Evolutionary conservation across 345 rosid species (phyloP), one percentile per base, ranked within the genome.

Genomic region (Citrus glauca): DNA sequence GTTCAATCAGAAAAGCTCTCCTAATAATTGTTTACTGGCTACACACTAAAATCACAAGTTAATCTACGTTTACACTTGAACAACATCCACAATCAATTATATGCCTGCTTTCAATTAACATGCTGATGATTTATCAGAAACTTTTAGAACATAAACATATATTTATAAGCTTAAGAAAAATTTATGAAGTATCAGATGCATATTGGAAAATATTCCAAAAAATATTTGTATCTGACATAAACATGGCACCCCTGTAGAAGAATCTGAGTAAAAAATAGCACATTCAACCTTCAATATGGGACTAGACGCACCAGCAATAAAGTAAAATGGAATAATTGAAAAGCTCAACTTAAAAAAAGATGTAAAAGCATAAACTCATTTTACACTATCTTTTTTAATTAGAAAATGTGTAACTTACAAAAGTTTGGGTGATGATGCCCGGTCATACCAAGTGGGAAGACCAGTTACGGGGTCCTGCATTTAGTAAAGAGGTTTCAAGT

Each of bases 381-480:
- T 42, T 2, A 25, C 24, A 16, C 5, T 27, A 71, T 71, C 22
- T 30, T 33, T 48, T 71, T 48, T 42, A 71, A 7, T 71, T 20
- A 48, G 2, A 60, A 71, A 82, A 65, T 37, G 22, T 73, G 69
- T 69, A 69, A 86, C 98, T 89, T 86, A 94, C 98, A 93, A 70
- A 32, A 94, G 86, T 20, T 84, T 73, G 33, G 94, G 94, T 78
- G 98, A 90, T 78, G 85, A 78, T 17, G 79, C 89, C 81, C 92
- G 86, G 70, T 78, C 80, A 72, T 93, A 91, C 94, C 91, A 91
- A 28, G 86, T 81, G 56, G 98, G 95, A 79, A 91, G 95, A 72
- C 88, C 92, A 13, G 98, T 94, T 69, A 94, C 92, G 24, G 98
- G 98, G 63, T 93, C 98, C 98, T 94, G 89, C 84, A 87, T 72